Evolutionary conservation across 2,329 filamentous ascomycete species (phyloP), one percentile per base, ranked within the genome.

Genomic region (Coniochaeta prunicola): DNA sequence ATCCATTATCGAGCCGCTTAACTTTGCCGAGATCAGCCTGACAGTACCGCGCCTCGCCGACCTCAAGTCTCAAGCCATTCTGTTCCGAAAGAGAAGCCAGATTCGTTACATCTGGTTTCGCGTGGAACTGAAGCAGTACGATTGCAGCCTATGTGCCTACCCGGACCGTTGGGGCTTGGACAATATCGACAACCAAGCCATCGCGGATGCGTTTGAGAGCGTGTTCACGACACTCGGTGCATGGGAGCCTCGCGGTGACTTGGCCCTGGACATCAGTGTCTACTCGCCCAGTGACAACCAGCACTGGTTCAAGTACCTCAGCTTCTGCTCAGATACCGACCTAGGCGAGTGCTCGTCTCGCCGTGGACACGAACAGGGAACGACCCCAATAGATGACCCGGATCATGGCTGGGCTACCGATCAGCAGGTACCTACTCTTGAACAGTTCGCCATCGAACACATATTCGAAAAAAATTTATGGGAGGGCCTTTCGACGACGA

Each of bases 241-340:
- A 61, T 70, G 66, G 67, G 63, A 66, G 15, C 58, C 56, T 57
- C n/a, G 61, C 48, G 59, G 56, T 48, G 45, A 50, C 19, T 28
- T 50, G 45, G 45, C 26, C 28, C 68, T 70, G 28, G 68, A 70
- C 57, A 69, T 69, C n/a, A 68, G 65, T 57, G 63, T 71, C 59
- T 63, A 67, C 59, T 69, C 68, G 53, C 64, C 64, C 33, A 67
- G 67, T 60, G 66, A 70, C 62, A 65, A 62, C 7, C 15, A 68
- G 54, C 66, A 70, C 61, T 69, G 63, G 64, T 69, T 68, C 36
- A 61, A 61, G 59, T 67, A 69, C 62, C 58, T 69, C n/a, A 66
- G 61, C 59, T 68, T 67, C 45, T 50, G 45, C 45, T 30, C 45
- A 50, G 45, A 50, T 21, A 28, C 45, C 17, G 15, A 26, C 21